Base-by-base conservation (phyloP, 805 yeast species). In the Saccharomyces kudriavzevii region DNA sequence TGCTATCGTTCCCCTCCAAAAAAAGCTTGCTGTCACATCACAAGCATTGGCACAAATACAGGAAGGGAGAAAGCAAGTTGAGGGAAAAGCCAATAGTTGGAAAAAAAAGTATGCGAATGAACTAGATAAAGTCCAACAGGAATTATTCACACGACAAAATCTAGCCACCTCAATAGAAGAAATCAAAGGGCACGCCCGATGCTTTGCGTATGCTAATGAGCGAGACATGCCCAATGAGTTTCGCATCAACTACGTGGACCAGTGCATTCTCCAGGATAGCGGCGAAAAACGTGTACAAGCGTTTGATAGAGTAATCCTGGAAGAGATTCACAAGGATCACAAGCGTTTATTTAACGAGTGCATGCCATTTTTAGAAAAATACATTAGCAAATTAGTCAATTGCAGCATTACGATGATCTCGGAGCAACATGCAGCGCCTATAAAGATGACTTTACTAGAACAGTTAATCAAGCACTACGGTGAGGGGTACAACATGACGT, bases 141-240 rank as follows among this genome's bases (percentile, higher is more conserved):
- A 76, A 56, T 67, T 66, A 20, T 61, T 57, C 8, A 70, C 74
- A 24, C 66, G 75, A 52, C 67, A 77, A 55, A 65, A 70, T 3
- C 62, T 80, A 46, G 82, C 79, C 57, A 77, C 77, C 56, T 70
- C 78, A 2, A 78, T 80, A 14, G 70, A 70, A 45, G 72, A 70
- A 47, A 49, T 64, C 14, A 50, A 56, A 20, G 71, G 70, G 0
- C 61, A 60, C 26, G 57, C 67, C 11, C 60, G 74, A 26, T 66
- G 60, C 45, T 60, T 60, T 31, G 65, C 63, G 8, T 61, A 58
- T 35, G 51, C 60, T 48, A 53, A 35, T 35, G 43, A 35, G 11
- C 43, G 43, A 8, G 24, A 35, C 8, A 35, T 35, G 43, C 30
- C 48, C 11, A 25, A 47, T 20, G 45, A 43, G 11, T 40, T 49